phyloP scores from a whole-genome alignment of 805 yeast species.

The Nakazawaea sp. region DNA sequence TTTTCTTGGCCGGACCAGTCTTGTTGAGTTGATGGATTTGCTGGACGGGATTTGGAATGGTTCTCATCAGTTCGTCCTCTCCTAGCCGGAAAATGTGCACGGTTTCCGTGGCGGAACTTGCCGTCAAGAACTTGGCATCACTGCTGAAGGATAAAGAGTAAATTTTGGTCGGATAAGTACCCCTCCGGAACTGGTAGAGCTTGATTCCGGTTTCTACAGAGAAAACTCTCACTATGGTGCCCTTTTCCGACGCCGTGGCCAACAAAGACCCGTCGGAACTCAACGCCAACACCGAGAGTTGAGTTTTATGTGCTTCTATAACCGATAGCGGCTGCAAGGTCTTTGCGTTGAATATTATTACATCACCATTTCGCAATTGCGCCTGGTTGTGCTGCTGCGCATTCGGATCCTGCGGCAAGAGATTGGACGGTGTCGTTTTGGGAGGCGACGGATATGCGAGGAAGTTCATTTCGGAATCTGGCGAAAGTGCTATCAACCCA shows the following conservation, averaged over 20 bases:
- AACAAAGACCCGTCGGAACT: constrained; percentile 73
- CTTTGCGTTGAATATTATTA: constrained; percentile 73
- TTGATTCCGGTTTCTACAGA: constrained; percentile 66
- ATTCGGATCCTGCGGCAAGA: background rate
- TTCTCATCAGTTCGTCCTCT: constrained; percentile 32
- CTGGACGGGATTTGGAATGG: constrained; percentile 17
- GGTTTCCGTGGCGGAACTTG: constrained; percentile 86
- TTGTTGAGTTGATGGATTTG: constrained; percentile 14
- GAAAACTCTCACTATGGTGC: constrained; percentile 84
- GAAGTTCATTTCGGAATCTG: constrained; percentile 41
- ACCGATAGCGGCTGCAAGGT: constrained; percentile 77
- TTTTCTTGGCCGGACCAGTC: constrained; percentile 8
- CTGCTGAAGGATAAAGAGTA: constrained; percentile 75
- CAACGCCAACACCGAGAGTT: constrained; percentile 63
- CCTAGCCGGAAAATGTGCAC: constrained; percentile 85
- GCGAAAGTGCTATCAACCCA: constrained; percentile 60
- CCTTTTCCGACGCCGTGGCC: constrained; percentile 90
- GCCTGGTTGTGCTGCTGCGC: constrained; percentile 7
- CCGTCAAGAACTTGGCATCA: constrained; percentile 69
- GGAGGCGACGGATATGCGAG: constrained; percentile 78
- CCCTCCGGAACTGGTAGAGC: constrained; percentile 75
- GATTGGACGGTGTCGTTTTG: constrained; percentile 24
- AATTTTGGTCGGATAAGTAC: constrained; percentile 84
- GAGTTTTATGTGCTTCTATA: constrained; percentile 83
- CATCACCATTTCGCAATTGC: constrained; percentile 52